Evolutionary conservation across 768 basidiomycete species (phyloP).

Genomic region (Pleurotus cornucopiae): DNA sequence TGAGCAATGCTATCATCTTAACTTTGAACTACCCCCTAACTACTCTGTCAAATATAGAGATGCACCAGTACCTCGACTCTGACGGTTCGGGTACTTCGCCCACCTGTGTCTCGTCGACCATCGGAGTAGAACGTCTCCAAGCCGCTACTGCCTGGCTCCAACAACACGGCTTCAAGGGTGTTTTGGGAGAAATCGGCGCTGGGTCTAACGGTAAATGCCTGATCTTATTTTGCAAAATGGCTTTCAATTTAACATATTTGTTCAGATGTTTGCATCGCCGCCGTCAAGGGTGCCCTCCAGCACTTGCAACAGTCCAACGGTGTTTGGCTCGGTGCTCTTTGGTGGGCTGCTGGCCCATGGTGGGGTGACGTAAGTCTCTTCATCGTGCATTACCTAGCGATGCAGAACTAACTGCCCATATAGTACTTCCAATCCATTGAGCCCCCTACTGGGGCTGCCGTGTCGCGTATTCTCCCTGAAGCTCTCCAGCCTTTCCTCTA

Average conservation of each 20-base stretch:
- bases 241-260: not conserved
- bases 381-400: not conserved
- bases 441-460: constrained; percentile 53
- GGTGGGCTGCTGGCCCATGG: constrained; percentile 67
- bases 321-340: constrained; percentile 50
- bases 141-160: constrained; percentile 58
- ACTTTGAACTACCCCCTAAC: not conserved
- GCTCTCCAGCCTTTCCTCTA: constrained; percentile 51
- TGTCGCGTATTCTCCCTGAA: constrained; percentile 51
- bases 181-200: constrained; percentile 61
- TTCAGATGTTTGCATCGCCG: constrained; percentile 35
- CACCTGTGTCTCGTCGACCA: constrained; percentile 54
- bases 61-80: constrained; percentile 70
- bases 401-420: not conserved
- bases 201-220: constrained; percentile 31
- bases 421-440: constrained; percentile 62
- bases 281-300: constrained; percentile 53
- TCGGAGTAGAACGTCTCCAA: constrained; percentile 53
- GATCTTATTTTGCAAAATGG: not conserved
- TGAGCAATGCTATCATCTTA: constrained; percentile 18
- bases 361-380: constrained; percentile 44
- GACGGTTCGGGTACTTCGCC: constrained; percentile 54
- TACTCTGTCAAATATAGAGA: constrained; percentile 31
- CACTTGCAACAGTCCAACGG: constrained; percentile 49
- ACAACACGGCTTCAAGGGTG: constrained; percentile 55